Base-by-base conservation (phyloP, 2,329 filamentous ascomycete genomes). In the Aspergillus sp. region DNA sequence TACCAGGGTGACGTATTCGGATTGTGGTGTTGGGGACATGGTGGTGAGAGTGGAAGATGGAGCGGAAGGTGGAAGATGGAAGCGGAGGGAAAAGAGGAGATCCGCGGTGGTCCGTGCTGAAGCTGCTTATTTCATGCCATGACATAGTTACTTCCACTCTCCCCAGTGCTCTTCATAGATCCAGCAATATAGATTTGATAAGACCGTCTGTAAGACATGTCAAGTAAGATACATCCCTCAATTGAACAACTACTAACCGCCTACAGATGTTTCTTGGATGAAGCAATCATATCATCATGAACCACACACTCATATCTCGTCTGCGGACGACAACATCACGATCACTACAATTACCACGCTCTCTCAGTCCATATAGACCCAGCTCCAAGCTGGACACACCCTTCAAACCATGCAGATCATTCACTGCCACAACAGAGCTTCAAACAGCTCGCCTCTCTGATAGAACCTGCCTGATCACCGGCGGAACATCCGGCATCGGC, bases 401-500 rank as follows among this genome's bases (percentile, higher is more conserved):
- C n/a, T n/a, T n/a, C n/a, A n/a, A 40, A 17, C 23, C 16, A 45
- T 38, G 34, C 34, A 11, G 21, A 36, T 23, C 7, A 17, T 17
- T 16, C 19, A 38, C 44, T 17, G 43, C 29, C 19, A 19, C 14
- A 32, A 14, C 43, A 17, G n/a, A n/a, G n/a, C n/a, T n/a, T n/a
- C 34, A 32, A 19, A 19, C 43, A 9, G 14, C 16, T 29, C 63
- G 66, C 31, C 62, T 75, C n/a, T 49, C 56, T 20, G 69, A 69
- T 25, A 62, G 70, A 21, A 74, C 65, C 51, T 74, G 72, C 47
- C 76, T 88, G 64, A 77, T 91, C 47, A 88, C 88, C 2, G 88
- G 88, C 45, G 88, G 81, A 17, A 87, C 86, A 41, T 84, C 86
- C 17, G 84, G 86, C 49, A 90, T 91, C 60, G 88, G 88, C 42